Percentiles rank a stretch among this genome's conserved stretches.
These are phyloP conservation scores for Naganishia antarctica DNA, from an alignment of 768 basidiomycete species.

Conservation along the genomic window DNA sequence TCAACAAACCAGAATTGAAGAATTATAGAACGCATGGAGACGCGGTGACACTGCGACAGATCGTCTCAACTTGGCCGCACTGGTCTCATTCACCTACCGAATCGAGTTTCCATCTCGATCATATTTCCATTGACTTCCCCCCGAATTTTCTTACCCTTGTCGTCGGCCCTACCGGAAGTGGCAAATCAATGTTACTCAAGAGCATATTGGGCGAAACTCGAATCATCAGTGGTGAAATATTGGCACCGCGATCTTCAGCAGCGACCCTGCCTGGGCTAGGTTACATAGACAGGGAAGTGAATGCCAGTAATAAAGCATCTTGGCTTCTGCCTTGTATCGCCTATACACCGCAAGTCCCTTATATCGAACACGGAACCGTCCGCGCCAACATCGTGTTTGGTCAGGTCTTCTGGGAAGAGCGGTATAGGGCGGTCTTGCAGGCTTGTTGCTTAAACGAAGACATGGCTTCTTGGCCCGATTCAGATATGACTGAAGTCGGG, in stretches of 20 bases:
- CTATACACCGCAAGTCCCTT: constrained; percentile 39
- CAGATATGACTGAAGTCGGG: constrained; percentile 46
- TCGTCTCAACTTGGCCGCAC: not conserved
- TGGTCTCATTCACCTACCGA: not conserved
- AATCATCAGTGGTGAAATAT: constrained; percentile 54
- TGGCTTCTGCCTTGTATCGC: constrained; percentile 44
- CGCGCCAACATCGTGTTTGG: constrained; percentile 56
- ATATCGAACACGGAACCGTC: constrained; percentile 42
- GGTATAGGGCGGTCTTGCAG: constrained; percentile 39
- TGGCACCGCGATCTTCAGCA: constrained; percentile 62
- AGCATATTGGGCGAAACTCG: constrained; percentile 46
- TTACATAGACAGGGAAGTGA: constrained; percentile 56
- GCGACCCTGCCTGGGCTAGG: constrained; percentile 48
- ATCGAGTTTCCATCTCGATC: not conserved
- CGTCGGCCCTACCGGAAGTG: constrained; percentile 69
- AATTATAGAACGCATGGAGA: not conserved
- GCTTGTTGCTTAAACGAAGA: constrained; percentile 39
- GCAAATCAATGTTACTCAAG: constrained; percentile 73
- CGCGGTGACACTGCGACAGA: not conserved
- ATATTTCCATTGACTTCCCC: not conserved
- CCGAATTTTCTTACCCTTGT: constrained; percentile 51
- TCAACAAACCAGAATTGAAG: not conserved
- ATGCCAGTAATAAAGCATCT: constrained; percentile 60
- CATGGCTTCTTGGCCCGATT: constrained; percentile 36
- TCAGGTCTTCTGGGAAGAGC: constrained; percentile 37